Evolutionary conservation across 805 yeast species (phyloP), one percentile per base, ranked within the genome.

Genomic region (Schwanniomyces pseudopolymorphus): DNA sequence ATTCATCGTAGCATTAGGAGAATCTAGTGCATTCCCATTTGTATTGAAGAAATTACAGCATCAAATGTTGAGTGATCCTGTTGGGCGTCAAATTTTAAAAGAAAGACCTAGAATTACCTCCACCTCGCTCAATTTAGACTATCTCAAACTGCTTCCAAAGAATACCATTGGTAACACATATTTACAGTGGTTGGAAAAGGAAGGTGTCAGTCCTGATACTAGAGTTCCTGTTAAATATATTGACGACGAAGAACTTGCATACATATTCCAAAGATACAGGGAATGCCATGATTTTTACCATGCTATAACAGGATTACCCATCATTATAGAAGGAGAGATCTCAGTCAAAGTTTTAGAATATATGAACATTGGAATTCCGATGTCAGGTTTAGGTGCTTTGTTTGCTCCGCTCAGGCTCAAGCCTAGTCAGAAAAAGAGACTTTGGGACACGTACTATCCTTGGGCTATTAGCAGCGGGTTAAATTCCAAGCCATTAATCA

Each of bases 281-380:
- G 98, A 94, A 63, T 91, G 97, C 61, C 99, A 94, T 60, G 99
- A 94, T 61, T 94, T 94, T 59, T 92, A 90, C 61, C 99, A 94
- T 61, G 88, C 98, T 0, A 75, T 94, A 24, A 86, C 95, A 0
- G 92, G 95, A 13, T 74, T 89, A 42, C 98, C 98, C 0, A 87
- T 91, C 40, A 84, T 87, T 38, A 80, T 94, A 53, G 98, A 94
- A 60, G 99, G 99, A n/a, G 99, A 94, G 61, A 85, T 94, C 44
- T 89, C 97, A 0, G 85, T 94, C 16, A 94, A 94, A 66, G 86
- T 90, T 10, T 83, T 94, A 55, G 99, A 92, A 65, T 95, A 84
- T 58, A 85, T 94, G 59, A 92, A 94, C 63, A 79, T 92, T 48
- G 95, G 96, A 4, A 81, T 94, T 39, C 97, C 97, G 11, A 91